Evolutionary conservation across 1,139 yeast species (phyloP).

Genomic region (Blastobotrys niveus): DNA sequence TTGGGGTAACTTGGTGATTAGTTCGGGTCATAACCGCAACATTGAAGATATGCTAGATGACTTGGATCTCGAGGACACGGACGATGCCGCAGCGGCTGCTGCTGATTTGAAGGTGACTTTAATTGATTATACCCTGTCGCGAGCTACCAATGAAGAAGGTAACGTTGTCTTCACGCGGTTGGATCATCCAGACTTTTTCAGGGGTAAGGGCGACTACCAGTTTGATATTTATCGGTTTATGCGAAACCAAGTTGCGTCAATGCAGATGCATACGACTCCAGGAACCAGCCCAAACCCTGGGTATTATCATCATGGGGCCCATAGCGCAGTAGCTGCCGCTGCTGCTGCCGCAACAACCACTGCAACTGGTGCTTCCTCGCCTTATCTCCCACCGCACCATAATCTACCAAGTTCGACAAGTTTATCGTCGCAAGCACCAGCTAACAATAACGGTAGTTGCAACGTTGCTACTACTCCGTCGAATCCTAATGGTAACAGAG

Average conservation of each 20-base stretch:
- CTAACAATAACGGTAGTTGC: too few relatives aligned
- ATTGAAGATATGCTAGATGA: slow-evolving; percentile 11
- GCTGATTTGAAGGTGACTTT: slow-evolving; percentile 40
- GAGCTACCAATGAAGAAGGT: slow-evolving; percentile 35
- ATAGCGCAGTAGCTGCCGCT: too few relatives aligned
- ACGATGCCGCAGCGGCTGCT: slow-evolving; percentile 15
- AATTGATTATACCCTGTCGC: slow-evolving; percentile 53
- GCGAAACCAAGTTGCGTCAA: slow-evolving; percentile 30
- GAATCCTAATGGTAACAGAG: too few relatives aligned
- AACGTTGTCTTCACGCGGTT: slow-evolving; percentile 32
- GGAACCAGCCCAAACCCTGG: slow-evolving; percentile 14
- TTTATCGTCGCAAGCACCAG: not conserved
- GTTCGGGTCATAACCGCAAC: slow-evolving; percentile 8
- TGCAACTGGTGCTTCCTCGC: not conserved
- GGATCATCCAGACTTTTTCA: slow-evolving; percentile 48
- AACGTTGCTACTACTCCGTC: not conserved
- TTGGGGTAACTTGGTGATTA: slow-evolving; percentile 51
- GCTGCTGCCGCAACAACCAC: not conserved
- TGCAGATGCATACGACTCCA: slow-evolving; percentile 9
- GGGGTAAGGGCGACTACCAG: slow-evolving; percentile 47
- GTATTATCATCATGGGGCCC: too few relatives aligned
- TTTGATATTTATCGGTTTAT: slow-evolving; percentile 49
- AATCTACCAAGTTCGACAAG: not conserved
- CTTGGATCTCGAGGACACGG: slow-evolving; percentile 9
- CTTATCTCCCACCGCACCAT: slow-evolving; percentile 4